Base-by-base conservation (phyloP, 371 early-diverging fungal species). In the Mucor circinelloides region DNA sequence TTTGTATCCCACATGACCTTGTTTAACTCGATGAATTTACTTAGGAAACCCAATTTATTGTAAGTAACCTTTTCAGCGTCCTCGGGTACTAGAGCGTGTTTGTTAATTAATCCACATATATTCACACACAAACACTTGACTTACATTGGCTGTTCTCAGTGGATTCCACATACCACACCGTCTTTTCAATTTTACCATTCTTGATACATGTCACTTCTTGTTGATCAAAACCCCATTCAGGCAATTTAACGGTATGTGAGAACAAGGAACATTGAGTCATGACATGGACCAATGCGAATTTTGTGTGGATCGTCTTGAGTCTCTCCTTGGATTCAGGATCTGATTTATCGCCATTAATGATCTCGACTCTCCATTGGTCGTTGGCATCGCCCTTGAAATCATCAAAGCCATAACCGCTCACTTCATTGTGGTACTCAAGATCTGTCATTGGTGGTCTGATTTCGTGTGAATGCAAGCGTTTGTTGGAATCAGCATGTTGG, bases 211-310 rank as follows among this genome's bases (percentile, higher is more conserved):
- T 94, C 25, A 99, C 94, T 75, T 99, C 99, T 59, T 93, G 94
- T 79, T 99, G 99, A 48, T 89, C 90, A 81, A 92, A 97, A 2
- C 93, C 99, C 99, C 99, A 99, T 48, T 93, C 90, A 23, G 99
- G 99, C 9, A 97, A 81, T 81, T 94, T 94, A 32, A 89, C 88
- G 13, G 74, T 68, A 71, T 93, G 93, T 5, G 96, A 94, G 71
- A 92, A 94, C 55, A 96, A 80, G 28, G 89, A 91, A 80, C 89
- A 95, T 48, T 79, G 79, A 69, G 85, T 87, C 74, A 90, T 89
- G 60, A 85, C 77, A 71, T 96, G 97, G 13, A 91, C 80, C 15
- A 94, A 73, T 19, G 91, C 86, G 77, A 94, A 94, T 64, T 85
- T 86, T 13, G 89, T 85, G 64, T 91, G 85, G 52, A 94, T 76